Evolutionary conservation across 176 grass and related monocot genomes (phyloP), one percentile per base, ranked within the genome.

Genomic region (Typha latifolia): DNA sequence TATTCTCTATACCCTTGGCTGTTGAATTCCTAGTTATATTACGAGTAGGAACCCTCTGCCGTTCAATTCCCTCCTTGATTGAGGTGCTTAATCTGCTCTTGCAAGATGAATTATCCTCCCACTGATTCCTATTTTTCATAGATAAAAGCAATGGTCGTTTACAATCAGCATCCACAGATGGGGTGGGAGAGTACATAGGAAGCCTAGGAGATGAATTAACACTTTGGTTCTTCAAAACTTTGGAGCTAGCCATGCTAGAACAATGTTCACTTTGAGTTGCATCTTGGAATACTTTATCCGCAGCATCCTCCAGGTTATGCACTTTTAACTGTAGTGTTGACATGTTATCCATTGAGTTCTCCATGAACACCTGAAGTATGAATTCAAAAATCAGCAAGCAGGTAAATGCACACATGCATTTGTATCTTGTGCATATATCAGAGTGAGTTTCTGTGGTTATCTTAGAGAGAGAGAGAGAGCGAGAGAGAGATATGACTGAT

Each of bases 281-380:
- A 43, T 79, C 82, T 73, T 87, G 72, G 26, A 86, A 82, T 70
- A 79, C 78, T 48, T 76, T 86, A 29, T 93, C 86, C 22, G 79
- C 76, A 62, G 76, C 76, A 84, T 87, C 73, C 72, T 87, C 94
- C 84, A 99, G 71, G 67, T 93, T 93, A 48, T 83, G 82, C 43
- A 93, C 85, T 83, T 99, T 99, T 4, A 68, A 83, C 61, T 92
- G 82, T 63, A 93, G 51, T 47, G 81, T 74, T 63, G 86, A 84
- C 66, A 93, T 61, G 55, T 87, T 99, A 73, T 90, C 94, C 62
- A 80, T 77, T 32, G 89, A 82, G 56, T 63, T 85, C 1, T 79
- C 78, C 80, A 93, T 90, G 75, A 93, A 93, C 26, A 84, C 84
- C 94, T 99, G 67, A 74, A 83, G 49, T 62, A 2, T 37, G 14